These are phyloP conservation scores for Babesia sp. DNA, from an alignment of 169 alveolate species.

Conservation along the genomic window DNA sequence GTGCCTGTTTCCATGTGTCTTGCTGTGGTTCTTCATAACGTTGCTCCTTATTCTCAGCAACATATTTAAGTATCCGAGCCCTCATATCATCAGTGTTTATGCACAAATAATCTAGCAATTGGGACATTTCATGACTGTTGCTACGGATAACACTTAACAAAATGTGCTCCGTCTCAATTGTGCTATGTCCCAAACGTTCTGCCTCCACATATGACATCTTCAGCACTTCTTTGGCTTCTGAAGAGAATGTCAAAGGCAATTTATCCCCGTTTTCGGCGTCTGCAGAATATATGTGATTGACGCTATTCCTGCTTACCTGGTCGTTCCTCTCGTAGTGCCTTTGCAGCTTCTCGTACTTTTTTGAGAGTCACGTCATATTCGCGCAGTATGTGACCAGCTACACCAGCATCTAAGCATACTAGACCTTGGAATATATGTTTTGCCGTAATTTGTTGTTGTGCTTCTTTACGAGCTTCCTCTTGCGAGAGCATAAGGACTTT, in stretches of 20 bases:
- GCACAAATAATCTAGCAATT: slow-evolving; percentile 18
- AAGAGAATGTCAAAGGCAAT: slow-evolving; percentile 26
- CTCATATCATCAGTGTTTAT: slow-evolving; percentile 19
- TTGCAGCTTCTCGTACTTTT: slow-evolving; percentile 23
- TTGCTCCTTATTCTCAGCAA: slow-evolving; percentile 32
- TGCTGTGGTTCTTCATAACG: slow-evolving; percentile 13
- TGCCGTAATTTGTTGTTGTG: slow-evolving; percentile 24
- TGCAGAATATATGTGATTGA: no score
- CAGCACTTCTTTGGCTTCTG: slow-evolving; percentile 49
- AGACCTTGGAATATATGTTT: slow-evolving; percentile 62
- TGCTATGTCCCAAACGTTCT: slow-evolving; percentile 42
- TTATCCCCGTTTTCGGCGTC: background rate
- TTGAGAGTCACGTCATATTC: slow-evolving; percentile 41
- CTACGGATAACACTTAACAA: slow-evolving; percentile 43
- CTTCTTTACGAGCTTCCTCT: slow-evolving; percentile 57
- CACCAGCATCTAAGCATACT: slow-evolving; percentile 44
- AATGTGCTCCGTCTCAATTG: slow-evolving; percentile 63
- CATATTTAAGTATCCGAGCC: slow-evolving; percentile 26
- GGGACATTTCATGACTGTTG: slow-evolving; percentile 17
- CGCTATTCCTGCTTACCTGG: slow-evolving; percentile 10
- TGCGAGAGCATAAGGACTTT: slow-evolving; percentile 66
- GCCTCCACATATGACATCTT: slow-evolving; percentile 58
- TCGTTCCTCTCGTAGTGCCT: background rate
- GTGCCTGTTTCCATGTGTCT: slow-evolving; percentile 29
- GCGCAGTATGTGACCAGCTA: slow-evolving; percentile 31